Percentiles rank a stretch among this genome's conserved stretches.
Evolutionary conservation across 345 rosid genomes (phyloP).

Genomic region (Heritiera littoralis): DNA sequence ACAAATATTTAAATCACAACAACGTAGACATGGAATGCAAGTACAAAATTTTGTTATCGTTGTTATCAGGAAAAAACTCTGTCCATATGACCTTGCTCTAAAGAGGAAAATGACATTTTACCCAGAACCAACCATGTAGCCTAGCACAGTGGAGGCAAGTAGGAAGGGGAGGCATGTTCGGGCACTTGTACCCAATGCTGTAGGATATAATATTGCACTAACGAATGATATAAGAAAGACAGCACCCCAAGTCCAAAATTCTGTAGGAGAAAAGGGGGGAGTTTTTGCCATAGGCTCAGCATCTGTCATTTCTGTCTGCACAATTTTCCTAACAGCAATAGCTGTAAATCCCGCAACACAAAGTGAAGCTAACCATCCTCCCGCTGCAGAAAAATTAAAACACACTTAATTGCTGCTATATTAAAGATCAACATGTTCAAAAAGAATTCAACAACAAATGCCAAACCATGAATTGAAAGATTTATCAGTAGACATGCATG

Average conservation of each 20-base stretch:
- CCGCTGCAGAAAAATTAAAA: conserved; percentile 48
- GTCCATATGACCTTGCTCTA: neutral
- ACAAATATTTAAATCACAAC: neutral
- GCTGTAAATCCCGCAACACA: conserved; percentile 91
- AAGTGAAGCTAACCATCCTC: conserved; percentile 95
- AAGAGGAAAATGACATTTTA: conserved; percentile 35
- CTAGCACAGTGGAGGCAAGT: conserved; percentile 85
- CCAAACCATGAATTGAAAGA: conserved; percentile 1
- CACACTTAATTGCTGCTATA: conserved; percentile 5
- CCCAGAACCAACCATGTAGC: conserved; percentile 87
- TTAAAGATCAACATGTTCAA: neutral
- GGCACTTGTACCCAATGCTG: conserved; percentile 73
- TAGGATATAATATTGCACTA: conserved; percentile 63
- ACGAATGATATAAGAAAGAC: conserved; percentile 70
- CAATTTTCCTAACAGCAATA: conserved; percentile 76
- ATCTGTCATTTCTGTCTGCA: conserved; percentile 80
- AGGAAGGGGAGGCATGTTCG: conserved; percentile 89
- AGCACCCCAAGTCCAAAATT: conserved; percentile 80
- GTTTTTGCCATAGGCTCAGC: conserved; percentile 96
- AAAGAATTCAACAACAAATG: neutral
- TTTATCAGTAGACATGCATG: neutral
- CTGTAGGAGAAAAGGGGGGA: conserved; percentile 66
- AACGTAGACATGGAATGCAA: neutral
- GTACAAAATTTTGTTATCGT: neutral
- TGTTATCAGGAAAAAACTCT: neutral